A percentile compares a stretch with the other conserved stretches of the same genome.
phyloP scores from a whole-genome alignment of 1,284 basidiomycete genomes.

The Melampsora americana region DNA sequence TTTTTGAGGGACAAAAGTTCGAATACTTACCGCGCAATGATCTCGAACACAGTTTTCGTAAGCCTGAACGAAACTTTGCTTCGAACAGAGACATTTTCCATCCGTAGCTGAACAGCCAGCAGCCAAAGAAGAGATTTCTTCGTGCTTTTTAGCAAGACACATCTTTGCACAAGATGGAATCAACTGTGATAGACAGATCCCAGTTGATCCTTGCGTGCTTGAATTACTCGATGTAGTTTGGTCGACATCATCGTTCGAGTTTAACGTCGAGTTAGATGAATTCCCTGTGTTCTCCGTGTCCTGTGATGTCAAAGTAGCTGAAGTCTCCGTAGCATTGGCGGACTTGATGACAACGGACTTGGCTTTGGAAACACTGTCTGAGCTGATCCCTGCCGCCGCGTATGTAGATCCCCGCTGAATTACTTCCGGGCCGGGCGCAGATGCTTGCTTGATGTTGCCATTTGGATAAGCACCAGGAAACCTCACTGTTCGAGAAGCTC shows the following conservation, averaged over 20 bases:
- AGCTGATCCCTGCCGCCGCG: background rate
- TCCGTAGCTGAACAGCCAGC: background rate
- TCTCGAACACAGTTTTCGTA: slow-evolving; percentile 2
- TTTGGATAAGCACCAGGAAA: slow-evolving; percentile 23
- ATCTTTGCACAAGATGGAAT: background rate
- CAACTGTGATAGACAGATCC: background rate
- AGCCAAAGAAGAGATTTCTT: background rate
- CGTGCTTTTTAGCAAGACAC: slow-evolving; percentile 3
- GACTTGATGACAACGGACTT: background rate
- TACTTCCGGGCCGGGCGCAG: slow-evolving; percentile 14
- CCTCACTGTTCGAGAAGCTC: background rate
- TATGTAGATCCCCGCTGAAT: background rate
- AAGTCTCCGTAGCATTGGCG: background rate
- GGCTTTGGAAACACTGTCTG: background rate
- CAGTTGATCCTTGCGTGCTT: background rate
- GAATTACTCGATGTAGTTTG: background rate
- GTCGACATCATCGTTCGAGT: background rate
- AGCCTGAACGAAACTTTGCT: background rate
- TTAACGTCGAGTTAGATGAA: background rate
- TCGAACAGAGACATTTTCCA: slow-evolving; percentile 4
- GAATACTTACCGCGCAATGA: background rate
- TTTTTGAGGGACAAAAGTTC: background rate
- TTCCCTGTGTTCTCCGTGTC: background rate
- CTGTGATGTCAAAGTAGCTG: background rate
- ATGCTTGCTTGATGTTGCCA: slow-evolving; percentile 12